These are phyloP conservation scores for Pachysandra terminalis DNA, from an alignment of 164 flowering plant genomes.

Conservation along the genomic window DNA sequence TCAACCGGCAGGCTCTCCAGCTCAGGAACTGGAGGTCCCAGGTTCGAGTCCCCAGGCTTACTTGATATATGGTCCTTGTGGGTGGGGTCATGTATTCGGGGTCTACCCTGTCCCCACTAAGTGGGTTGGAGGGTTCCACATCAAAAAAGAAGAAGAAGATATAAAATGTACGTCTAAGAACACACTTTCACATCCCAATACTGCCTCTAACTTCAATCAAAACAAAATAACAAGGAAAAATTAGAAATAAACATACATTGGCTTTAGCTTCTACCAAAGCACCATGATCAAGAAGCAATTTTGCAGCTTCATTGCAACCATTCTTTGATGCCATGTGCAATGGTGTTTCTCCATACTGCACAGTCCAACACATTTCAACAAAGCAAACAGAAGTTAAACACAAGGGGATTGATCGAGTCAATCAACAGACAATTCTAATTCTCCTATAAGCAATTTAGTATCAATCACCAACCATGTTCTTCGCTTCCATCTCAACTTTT, in stretches of 20 bases:
- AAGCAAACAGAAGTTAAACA: conserved; percentile 1
- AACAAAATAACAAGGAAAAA: neutral
- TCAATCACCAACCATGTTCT: conserved; percentile 66
- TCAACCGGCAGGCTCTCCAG: too few relatives aligned
- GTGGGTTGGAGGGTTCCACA: too few relatives aligned
- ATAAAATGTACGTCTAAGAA: conserved; percentile 1
- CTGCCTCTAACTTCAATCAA: neutral
- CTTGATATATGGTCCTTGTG: too few relatives aligned
- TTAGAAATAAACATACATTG: conserved; percentile 45
- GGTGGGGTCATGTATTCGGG: too few relatives aligned
- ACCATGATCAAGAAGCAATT: conserved; percentile 77
- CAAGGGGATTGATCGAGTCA: neutral
- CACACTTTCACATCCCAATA: neutral
- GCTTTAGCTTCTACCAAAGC: conserved; percentile 89
- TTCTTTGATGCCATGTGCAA: conserved; percentile 99
- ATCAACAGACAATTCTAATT: neutral
- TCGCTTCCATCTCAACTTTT: conserved; percentile 82
- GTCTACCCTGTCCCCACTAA: too few relatives aligned
- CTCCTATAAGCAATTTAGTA: neutral
- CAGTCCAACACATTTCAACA: conserved; percentile 9
- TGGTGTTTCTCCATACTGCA: conserved; percentile 98
- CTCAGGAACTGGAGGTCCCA: too few relatives aligned
- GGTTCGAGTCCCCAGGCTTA: too few relatives aligned
- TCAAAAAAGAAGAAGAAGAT: too few relatives aligned
- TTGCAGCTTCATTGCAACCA: conserved; percentile 78